A percentile compares a stretch with the other conserved stretches of the same genome.
Conservation (phyloP, 768 basidiomycete species). For the Pulveroboletus sp. region DNA sequence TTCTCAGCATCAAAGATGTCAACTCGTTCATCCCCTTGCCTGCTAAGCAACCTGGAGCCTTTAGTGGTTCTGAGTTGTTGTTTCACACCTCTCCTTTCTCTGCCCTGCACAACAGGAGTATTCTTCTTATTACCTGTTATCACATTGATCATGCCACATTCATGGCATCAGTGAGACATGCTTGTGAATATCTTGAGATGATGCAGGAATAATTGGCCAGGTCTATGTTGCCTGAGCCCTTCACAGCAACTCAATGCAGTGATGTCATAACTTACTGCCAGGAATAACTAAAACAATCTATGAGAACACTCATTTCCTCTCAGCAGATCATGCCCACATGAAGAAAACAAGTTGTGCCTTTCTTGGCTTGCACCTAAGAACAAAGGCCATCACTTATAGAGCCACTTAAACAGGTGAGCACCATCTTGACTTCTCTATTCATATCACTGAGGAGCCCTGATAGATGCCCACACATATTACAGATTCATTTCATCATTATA, state of each 20-base stretch:
- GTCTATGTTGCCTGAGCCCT: neutral
- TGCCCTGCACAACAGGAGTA: no score
- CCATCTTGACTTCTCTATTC: neutral
- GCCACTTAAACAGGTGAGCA: slow-evolving; percentile 1
- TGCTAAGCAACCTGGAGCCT: no score
- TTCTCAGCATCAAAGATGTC: no score
- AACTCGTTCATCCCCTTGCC: no score
- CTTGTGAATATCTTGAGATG: no score
- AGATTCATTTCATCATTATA: slow-evolving; percentile 17
- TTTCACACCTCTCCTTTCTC: no score
- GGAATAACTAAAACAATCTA: slow-evolving; percentile 10
- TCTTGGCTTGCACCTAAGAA: slow-evolving; percentile 3
- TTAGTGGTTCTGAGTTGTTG: no score
- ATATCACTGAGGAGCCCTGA: no score
- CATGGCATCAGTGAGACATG: no score
- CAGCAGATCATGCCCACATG: slow-evolving; percentile 1
- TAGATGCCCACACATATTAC: slow-evolving; percentile 7
- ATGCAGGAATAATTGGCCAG: no score
- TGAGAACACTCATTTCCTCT: neutral
- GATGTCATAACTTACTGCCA: neutral
- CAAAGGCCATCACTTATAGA: neutral
- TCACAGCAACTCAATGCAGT: neutral
- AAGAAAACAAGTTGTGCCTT: neutral
- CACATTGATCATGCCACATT: no score
- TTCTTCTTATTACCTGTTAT: no score